A percentile compares a stretch with the other conserved stretches of the same genome.
Conservation (phyloP, 208 protist genomes). For the Trypanosoma avium region DNA sequence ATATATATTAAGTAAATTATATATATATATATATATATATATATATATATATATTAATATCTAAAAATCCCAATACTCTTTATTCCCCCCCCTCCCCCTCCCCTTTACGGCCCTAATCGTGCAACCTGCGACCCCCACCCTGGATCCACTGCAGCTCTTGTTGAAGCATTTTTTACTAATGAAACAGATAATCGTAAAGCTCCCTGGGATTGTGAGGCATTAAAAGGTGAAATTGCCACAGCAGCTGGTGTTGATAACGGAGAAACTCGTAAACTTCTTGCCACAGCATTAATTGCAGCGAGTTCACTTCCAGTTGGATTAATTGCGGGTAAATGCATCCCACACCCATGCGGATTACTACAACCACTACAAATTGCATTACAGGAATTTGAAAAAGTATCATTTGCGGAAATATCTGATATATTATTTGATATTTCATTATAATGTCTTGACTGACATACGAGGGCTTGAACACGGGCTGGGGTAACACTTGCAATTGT, state of each 20-base stretch:
- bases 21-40: slow-evolving; percentile 3
- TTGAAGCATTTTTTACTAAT: background rate
- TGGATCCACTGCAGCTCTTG: slow-evolving; percentile 4
- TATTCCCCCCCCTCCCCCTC: background rate
- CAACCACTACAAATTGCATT: background rate
- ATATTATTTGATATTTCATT: background rate
- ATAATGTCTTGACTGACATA: background rate
- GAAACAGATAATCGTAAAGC: background rate
- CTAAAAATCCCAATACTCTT: background rate
- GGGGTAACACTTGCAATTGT: background rate
- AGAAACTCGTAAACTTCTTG: background rate
- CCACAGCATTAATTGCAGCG: slow-evolving; percentile 4
- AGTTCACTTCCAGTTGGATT: slow-evolving; percentile 5
- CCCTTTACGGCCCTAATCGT: background rate
- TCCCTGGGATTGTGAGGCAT: background rate
- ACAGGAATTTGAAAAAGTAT: background rate
- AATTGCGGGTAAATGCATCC: too few species aligned
- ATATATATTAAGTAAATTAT: too few species aligned
- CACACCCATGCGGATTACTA: background rate
- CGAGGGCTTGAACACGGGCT: slow-evolving; percentile 5
- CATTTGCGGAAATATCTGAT: background rate
- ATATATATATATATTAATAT: slow-evolving; percentile 13
- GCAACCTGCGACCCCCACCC: slow-evolving; percentile 9
- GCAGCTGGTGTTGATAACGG: background rate
- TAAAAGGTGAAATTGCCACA: background rate